Base-by-base conservation (phyloP, 768 basidiomycete species). In the Collybia sordida region DNA sequence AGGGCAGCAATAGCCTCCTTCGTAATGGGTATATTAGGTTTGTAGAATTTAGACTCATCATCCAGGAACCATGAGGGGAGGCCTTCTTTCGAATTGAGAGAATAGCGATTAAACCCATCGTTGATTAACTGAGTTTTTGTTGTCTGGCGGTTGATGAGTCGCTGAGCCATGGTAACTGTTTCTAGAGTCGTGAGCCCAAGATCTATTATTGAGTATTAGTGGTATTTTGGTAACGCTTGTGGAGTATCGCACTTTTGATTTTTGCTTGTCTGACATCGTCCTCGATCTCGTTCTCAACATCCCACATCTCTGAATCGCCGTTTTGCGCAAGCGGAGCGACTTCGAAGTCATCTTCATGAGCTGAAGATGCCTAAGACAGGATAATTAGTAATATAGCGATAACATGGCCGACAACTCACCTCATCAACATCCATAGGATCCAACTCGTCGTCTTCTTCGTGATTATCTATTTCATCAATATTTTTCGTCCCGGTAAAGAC, bases 61-160 rank as follows among this genome's bases (percentile, higher is more conserved):
- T 99, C 97, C 27, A 98, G 75, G 78, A 99, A 98, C 97, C 97
- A 99, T 0, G 85, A 69, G 4, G 97, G 97, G 9, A 98, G 81
- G 14, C 78, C 92, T 43, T 98, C 97, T 68, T 93, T 96, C 49
- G 89, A 81, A 58, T 93, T 90, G 47, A 95, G 79, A 1, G 95
- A 91, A 68, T 94, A 89, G 9, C 93, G 89, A 68, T 88, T 93
- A 77, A 98, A 99, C 11, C 97, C 97, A 40, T 97, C 88, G 59
- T 98, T 93, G 62, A 98, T 80, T 21, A 99, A 78, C 23, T 92
- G 81, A 4, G 92, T 92, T 61, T 85, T 86, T 0, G 93, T 98
- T 56, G 77, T 93, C 71, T 91, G 74, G 25, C 92, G 86, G 66
- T 98, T 98, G 46, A 96, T 89, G 24, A 98, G 76, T 59, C 86